Percentiles rank a stretch among this genome's conserved stretches.
Evolutionary conservation across 805 yeast genomes (phyloP).

Genomic region (Wickerhamomyces kurtzmanii): DNA sequence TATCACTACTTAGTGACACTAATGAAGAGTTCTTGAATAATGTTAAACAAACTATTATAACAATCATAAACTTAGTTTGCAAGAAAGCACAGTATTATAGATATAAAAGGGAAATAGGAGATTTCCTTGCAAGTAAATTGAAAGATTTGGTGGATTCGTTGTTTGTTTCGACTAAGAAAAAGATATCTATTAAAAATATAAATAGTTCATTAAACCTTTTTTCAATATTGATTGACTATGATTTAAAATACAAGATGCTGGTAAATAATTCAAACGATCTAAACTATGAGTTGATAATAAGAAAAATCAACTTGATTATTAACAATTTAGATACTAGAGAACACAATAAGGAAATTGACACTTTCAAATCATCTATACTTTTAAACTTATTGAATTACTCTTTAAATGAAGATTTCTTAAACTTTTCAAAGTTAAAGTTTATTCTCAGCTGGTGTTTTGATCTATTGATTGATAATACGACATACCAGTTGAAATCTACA

Average conservation of each 20-base stretch:
- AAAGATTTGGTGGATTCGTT: no score
- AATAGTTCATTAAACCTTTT: constrained; percentile 14
- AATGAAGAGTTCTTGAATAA: constrained; percentile 7
- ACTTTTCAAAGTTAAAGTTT: constrained; percentile 7
- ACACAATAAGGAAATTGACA: constrained; percentile 5
- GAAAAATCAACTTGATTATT: constrained; percentile 13
- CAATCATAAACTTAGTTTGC: constrained; percentile 11
- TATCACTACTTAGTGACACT: constrained; percentile 7
- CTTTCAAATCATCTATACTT: constrained; percentile 12
- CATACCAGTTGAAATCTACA: no score
- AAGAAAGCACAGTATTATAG: constrained; percentile 11
- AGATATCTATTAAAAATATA: no score
- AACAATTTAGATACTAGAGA: constrained; percentile 2
- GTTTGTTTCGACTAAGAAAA: no score
- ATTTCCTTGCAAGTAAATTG: constrained; percentile 6
- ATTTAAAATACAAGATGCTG: constrained; percentile 11
- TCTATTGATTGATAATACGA: no score
- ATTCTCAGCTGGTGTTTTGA: no score
- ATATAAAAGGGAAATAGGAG: constrained; percentile 10
- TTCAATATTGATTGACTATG: constrained; percentile 12
- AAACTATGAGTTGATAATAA: constrained; percentile 12
- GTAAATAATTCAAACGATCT: constrained; percentile 12
- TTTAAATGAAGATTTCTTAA: constrained; percentile 6
- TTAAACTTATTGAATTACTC: constrained; percentile 9
- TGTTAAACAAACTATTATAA: constrained; percentile 11